A percentile compares a stretch with the other conserved stretches of the same genome.
Conservation (phyloP, 495 filamentous ascomycete species). For the Annulohypoxylon maeteangense region DNA sequence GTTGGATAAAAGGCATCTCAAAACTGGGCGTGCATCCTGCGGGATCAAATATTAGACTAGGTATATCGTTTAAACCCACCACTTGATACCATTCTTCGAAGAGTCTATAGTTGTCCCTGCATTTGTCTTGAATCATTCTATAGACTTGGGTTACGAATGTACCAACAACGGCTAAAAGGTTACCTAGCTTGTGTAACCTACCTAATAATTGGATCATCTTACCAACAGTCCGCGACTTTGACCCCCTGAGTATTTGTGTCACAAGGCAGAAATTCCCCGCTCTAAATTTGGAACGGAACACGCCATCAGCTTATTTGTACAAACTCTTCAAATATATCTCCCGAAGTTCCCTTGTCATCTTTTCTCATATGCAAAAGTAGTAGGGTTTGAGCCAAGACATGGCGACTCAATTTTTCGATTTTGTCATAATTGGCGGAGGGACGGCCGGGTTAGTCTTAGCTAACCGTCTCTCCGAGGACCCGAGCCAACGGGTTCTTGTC, state of each 20-base stretch:
- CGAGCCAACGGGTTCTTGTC: constrained; percentile 13
- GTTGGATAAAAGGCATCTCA: background rate
- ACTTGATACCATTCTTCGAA: background rate
- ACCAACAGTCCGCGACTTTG: background rate
- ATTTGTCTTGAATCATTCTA: background rate
- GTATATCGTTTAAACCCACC: background rate
- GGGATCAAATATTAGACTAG: background rate
- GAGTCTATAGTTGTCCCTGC: background rate
- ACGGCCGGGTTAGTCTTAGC: constrained; percentile 16
- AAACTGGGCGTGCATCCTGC: background rate
- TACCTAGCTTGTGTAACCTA: background rate
- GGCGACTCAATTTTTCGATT: constrained; percentile 5
- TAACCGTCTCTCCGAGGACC: constrained; percentile 11
- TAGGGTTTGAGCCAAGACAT: background rate
- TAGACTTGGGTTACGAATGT: background rate
- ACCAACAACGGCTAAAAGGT: background rate
- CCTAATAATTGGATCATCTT: background rate
- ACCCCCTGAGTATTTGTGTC: background rate
- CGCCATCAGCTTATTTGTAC: background rate
- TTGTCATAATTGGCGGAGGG: constrained; percentile 13
- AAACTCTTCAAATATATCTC: background rate
- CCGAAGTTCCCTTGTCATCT: background rate
- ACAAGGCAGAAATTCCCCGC: background rate
- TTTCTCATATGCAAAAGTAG: background rate
- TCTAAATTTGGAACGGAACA: background rate